Conservation (phyloP, 306 rosid species). For the Abrus precatorius region DNA sequence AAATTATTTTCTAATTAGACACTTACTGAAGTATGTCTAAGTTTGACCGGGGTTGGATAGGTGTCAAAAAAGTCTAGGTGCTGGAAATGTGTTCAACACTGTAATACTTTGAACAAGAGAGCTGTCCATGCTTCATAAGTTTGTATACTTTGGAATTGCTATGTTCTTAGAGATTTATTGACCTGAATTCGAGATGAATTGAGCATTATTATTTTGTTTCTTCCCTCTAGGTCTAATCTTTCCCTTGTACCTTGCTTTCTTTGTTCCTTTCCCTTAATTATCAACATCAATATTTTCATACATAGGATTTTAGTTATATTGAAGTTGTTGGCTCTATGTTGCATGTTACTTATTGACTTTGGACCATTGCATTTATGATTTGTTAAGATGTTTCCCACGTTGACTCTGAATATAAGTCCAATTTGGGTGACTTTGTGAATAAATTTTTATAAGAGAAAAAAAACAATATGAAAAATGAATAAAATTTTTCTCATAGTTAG, state of each 20-base stretch:
- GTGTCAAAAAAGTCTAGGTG: too few relatives aligned
- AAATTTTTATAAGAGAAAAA: too few relatives aligned
- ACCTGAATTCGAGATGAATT: constrained; percentile 30
- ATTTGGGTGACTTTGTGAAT: too few relatives aligned
- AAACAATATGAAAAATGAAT: too few relatives aligned
- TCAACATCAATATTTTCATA: constrained; percentile 34
- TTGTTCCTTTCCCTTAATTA: constrained; percentile 8
- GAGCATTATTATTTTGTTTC: constrained; percentile 22
- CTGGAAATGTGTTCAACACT: too few relatives aligned
- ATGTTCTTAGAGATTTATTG: constrained; percentile 36
- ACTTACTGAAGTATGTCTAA: too few relatives aligned
- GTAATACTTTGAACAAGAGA: too few relatives aligned
- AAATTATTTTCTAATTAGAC: too few relatives aligned
- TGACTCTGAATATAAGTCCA: not conserved
- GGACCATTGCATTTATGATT: constrained; percentile 19
- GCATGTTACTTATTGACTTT: constrained; percentile 31
- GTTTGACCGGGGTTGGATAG: too few relatives aligned
- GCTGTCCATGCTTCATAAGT: not conserved
- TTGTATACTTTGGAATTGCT: constrained; percentile 12
- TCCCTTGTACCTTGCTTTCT: constrained; percentile 26
- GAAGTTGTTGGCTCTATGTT: not conserved
- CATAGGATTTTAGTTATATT: constrained; percentile 8
- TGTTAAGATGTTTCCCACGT: not conserved
- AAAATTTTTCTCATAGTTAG: too few relatives aligned
- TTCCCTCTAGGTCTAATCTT: constrained; percentile 12